phyloP scores from a whole-genome alignment of 257 asterid genomes.

The Solanum rostratum region DNA sequence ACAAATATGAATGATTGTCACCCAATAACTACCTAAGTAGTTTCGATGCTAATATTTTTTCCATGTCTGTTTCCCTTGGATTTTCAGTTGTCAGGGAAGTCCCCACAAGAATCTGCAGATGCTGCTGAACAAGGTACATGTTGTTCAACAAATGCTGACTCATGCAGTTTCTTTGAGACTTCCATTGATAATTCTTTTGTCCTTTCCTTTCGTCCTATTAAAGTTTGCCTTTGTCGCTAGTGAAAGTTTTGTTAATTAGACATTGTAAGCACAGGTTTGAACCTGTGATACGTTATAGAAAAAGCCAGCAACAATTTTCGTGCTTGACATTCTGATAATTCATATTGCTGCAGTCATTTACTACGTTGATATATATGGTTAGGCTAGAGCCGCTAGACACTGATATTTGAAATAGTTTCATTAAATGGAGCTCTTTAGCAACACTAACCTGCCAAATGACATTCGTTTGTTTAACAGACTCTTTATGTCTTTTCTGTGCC shows the following conservation, averaged over 20 bases:
- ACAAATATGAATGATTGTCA: neutral
- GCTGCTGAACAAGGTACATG: conserved; percentile 81
- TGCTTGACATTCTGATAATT: neutral
- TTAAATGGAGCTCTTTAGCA: neutral
- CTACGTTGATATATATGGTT: neutral
- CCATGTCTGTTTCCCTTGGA: conserved; percentile 9
- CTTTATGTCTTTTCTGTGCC: neutral
- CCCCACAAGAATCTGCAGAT: conserved; percentile 49
- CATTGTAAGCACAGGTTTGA: neutral
- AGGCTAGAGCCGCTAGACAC: neutral
- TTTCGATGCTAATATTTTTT: conserved; percentile 7
- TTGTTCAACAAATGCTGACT: conserved; percentile 20
- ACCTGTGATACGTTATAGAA: neutral
- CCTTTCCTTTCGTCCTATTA: neutral
- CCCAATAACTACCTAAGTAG: neutral
- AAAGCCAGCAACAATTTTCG: neutral
- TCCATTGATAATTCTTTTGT: neutral
- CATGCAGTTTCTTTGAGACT: conserved; percentile 10
- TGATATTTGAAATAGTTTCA: neutral
- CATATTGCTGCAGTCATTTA: neutral
- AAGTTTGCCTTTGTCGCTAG: neutral
- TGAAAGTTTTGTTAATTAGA: neutral
- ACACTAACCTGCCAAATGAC: neutral
- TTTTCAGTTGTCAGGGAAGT: conserved; percentile 67
- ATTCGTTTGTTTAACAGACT: neutral